Percentiles rank a stretch among this genome's conserved stretches.
phyloP scores from a whole-genome alignment of 768 basidiomycete genomes.

The Boletus coccyginus region DNA sequence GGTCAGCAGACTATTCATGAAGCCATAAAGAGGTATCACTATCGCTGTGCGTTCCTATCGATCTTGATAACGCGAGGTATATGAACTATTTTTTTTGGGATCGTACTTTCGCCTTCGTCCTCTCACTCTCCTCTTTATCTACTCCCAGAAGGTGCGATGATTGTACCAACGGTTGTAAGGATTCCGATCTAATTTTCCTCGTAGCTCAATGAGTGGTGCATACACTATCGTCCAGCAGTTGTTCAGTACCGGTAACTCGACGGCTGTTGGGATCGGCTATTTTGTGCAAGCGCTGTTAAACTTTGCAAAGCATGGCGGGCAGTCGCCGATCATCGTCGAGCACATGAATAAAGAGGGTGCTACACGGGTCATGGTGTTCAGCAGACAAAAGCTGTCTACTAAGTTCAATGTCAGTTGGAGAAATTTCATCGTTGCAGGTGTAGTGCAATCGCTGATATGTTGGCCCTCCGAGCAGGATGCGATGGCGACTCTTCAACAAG shows the following conservation, averaged over 20 bases:
- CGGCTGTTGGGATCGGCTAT: constrained; percentile 38
- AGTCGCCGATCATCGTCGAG: constrained; percentile 3
- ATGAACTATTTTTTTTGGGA: too few species aligned
- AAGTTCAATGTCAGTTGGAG: not conserved
- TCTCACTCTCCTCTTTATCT: too few species aligned
- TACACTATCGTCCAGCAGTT: constrained; percentile 5
- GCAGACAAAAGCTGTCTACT: not conserved
- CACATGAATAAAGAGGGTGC: not conserved
- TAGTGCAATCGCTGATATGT: not conserved
- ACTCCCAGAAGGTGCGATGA: too few species aligned
- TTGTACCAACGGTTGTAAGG: too few species aligned
- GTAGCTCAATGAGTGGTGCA: constrained; percentile 7
- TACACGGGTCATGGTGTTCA: constrained; percentile 8
- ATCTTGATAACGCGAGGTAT: too few species aligned
- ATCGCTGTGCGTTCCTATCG: too few species aligned
- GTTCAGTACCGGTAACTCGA: not conserved
- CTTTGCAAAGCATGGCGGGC: not conserved
- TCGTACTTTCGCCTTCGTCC: too few species aligned
- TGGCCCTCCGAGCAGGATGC: not conserved
- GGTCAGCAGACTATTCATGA: too few species aligned
- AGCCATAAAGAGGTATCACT: too few species aligned
- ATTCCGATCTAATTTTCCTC: not conserved
- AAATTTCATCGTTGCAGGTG: not conserved
- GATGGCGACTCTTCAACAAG: not conserved
- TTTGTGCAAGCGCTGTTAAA: constrained; percentile 50